phyloP scores from a whole-genome alignment of 2,329 filamentous ascomycete species.

The Aspergillus sp. region DNA sequence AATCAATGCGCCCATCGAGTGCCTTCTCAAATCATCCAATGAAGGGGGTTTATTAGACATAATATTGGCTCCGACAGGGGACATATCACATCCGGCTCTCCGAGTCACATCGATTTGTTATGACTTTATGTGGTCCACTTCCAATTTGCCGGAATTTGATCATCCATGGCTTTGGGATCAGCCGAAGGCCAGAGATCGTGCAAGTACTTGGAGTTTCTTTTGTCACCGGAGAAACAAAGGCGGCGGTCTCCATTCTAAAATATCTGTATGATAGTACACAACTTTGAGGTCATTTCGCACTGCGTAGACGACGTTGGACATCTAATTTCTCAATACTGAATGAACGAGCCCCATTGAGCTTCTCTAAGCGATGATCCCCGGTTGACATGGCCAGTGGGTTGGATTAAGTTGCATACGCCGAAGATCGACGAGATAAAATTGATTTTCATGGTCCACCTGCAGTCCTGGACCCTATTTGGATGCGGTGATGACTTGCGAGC shows the following conservation, averaged over 20 bases:
- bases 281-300: background rate
- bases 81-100: background rate
- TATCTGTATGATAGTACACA: background rate
- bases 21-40: background rate
- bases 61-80: background rate
- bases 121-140: background rate
- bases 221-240: background rate
- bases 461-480: background rate
- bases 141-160: background rate
- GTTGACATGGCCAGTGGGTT: constrained; percentile 7
- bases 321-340: background rate
- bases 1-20: background rate
- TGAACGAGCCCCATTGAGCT: background rate
- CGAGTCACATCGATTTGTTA: background rate
- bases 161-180: background rate
- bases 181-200: background rate
- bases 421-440: constrained; percentile 17
- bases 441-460: background rate
- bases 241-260: background rate
- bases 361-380: background rate
- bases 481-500: background rate
- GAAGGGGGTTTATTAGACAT: background rate
- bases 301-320: background rate
- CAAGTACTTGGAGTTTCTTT: background rate
- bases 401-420: constrained; percentile 15